Evolutionary conservation across 1,284 basidiomycete species (phyloP), one percentile per base, ranked within the genome.

Genomic region (Veloboletus limbatus): DNA sequence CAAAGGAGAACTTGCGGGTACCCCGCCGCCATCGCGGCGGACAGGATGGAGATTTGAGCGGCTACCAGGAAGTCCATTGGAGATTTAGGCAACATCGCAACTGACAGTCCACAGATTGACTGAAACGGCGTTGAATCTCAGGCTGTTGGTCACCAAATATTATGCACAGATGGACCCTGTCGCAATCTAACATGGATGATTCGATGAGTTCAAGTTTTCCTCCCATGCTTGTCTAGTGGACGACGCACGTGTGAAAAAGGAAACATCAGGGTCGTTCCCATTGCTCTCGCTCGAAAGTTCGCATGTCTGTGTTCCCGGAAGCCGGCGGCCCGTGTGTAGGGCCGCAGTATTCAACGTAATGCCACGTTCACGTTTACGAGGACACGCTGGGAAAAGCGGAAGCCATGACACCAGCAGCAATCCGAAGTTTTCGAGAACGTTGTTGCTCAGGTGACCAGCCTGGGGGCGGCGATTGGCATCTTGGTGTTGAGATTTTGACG

Each of bases 21-120:
- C 13, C 49, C 60, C 57, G 57, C 51, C 48, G 61, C 57, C 61
- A 47, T 64, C 61, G 57, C 55, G 45, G 55, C 59, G 54, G 57
- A 9, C 30, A 57, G 34, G 40, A 51, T 61, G 56, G 54, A 61
- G 46, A 61, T 63, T 45, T 41, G 36, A 37, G 39, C 48, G 14
- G 38, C 30, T 14, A 5, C 14, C 32, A 11, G 33, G 26, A 48
- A 48, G 35, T 14, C 45, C 40, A 26, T 39, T 40, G 20, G 31
- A 35, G 8, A 40, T 39, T 20, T 33, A 36, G 31, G 27, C 24
- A 30, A 24, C 24, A 13, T 26, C 43, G 8, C 17, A n/a, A 37
- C 22, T 17, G 33, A 28, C 27, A 8, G 37, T 33, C 28, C 16
- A 36, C 35, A 62, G 57, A 59, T 59, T 49, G 24, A 38, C 41